Evolutionary conservation across 2,329 filamentous ascomycete genomes (phyloP).

Genomic region (Clonostachys byssicola): DNA sequence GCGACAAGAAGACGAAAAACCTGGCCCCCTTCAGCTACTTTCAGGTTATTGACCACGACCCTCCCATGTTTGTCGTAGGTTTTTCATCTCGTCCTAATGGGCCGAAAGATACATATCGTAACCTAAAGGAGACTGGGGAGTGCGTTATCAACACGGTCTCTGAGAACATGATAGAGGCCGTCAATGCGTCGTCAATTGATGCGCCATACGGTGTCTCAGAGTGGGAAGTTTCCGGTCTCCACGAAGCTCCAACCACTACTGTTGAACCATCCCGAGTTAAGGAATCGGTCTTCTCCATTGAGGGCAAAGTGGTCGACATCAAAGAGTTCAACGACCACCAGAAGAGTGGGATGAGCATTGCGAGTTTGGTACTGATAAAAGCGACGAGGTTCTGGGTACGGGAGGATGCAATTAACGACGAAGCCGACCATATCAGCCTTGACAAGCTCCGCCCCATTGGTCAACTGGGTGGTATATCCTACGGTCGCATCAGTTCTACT

Average conservation of each 20-base stretch:
- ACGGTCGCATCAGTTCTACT: slow-evolving; percentile 13
- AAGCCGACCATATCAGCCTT: slow-evolving; percentile 12
- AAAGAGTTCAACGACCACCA: slow-evolving; percentile 14
- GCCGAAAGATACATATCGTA: slow-evolving; percentile 73
- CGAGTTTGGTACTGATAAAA: slow-evolving; percentile 15
- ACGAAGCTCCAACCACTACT: slow-evolving; percentile 12
- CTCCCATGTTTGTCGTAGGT: slow-evolving; percentile 67
- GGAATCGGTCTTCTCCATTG: slow-evolving; percentile 17
- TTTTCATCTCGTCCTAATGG: slow-evolving; percentile 35
- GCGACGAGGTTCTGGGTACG: slow-evolving; percentile 20
- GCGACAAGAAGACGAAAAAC: slow-evolving; percentile 61
- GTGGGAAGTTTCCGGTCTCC: slow-evolving; percentile 63
- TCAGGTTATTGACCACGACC: slow-evolving; percentile 75
- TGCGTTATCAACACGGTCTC: slow-evolving; percentile 79
- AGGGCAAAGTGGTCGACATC: slow-evolving; percentile 17
- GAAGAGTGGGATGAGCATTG: slow-evolving; percentile 10
- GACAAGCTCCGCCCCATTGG: slow-evolving; percentile 13
- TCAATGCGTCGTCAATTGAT: slow-evolving; percentile 71
- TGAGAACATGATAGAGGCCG: slow-evolving; percentile 77
- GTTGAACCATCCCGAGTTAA: slow-evolving; percentile 15
- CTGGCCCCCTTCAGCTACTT: slow-evolving; percentile 81
- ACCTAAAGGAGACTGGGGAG: slow-evolving; percentile 65
- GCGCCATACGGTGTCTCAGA: slow-evolving; percentile 70
- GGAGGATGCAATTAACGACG: slow-evolving; percentile 14
- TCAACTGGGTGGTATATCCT: slow-evolving; percentile 16